Conservation (phyloP, 208 protist genomes). For the Trypanosoma avium region DNA sequence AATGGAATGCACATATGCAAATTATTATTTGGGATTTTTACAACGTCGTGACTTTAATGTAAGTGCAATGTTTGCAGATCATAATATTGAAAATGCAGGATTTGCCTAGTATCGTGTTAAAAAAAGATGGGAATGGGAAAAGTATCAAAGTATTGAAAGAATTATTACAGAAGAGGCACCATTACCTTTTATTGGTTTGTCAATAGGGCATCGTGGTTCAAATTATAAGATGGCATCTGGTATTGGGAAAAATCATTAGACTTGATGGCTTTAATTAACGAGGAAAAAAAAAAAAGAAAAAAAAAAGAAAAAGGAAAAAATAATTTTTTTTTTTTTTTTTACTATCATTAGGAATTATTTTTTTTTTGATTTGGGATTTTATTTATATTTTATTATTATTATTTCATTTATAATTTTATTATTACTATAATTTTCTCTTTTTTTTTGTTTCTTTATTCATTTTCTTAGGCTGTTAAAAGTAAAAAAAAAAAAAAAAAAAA, state of each 20-base stretch:
- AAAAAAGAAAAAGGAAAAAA: background rate
- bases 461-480: background rate
- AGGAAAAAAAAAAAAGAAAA: background rate
- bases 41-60: slow-evolving; percentile 86
- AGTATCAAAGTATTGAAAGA: slow-evolving; percentile 66
- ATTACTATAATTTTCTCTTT: background rate
- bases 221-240: slow-evolving; percentile 65
- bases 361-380: too few relatives aligned
- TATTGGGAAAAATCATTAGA: slow-evolving; percentile 8
- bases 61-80: slow-evolving; percentile 86
- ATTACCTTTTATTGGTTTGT: slow-evolving; percentile 61
- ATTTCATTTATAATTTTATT: background rate
- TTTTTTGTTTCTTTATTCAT: background rate
- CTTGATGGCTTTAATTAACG: background rate
- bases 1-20: slow-evolving; percentile 85
- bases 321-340: background rate
- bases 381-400: background rate
- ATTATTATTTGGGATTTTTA: slow-evolving; percentile 88
- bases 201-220: slow-evolving; percentile 47
- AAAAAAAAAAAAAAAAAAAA: background rate
- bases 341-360: background rate
- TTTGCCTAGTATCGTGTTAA: slow-evolving; percentile 84
- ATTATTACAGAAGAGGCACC: slow-evolving; percentile 75
- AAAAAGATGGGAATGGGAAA: slow-evolving; percentile 83
- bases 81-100: slow-evolving; percentile 85